Evolutionary conservation across 371 early-diverging fungal genomes (phyloP), one percentile per base, ranked within the genome.

Genomic region (Mortierella sp.): DNA sequence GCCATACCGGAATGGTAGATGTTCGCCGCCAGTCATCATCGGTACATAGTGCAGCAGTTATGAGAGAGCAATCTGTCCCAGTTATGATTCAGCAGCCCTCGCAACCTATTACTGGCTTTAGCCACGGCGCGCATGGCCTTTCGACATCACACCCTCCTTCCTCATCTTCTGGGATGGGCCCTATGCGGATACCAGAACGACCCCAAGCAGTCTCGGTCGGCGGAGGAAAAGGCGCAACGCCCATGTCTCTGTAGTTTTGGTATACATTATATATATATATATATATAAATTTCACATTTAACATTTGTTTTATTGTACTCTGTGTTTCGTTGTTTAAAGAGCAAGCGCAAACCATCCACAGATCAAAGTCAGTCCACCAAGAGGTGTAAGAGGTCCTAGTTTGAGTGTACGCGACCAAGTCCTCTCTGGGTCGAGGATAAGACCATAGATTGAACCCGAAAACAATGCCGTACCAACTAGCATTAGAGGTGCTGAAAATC

Each of bases 351-450:
- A 84, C 95, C 95, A 95, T 26, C 95, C 95, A 12, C 88, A 90
- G 60, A 92, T 90, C 83, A 95, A 78, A 5, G 86, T 73, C 6
- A 93, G 18, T 18, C 95, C 96, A 49, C 95, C 95, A 18, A 95
- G 77, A 14, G 95, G 95, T 0, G 95, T 94, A 1, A 92, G 83
- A 0, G 93, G 93, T 0, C 93, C 94, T 20, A 95, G 66, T n/a
- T 77, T 76, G 0, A 87, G 80, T 8, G 85, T 80, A 24, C 75
- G 80, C 1, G 80, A 59, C 22, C 58, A 45, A 12, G 59, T 75
- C 62, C 71, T 79, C 37, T 71, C 71, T 37, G 75, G 63, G 59
- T 75, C 75, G 16, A 92, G 73, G 11, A 88, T 86, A 43, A 92
- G 75, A 1, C 86, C 64, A 63, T 93, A 93, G 28, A 93, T 92